phyloP scores from a whole-genome alignment of 495 filamentous ascomycete species.

The Penicillium atrosanguineum region DNA sequence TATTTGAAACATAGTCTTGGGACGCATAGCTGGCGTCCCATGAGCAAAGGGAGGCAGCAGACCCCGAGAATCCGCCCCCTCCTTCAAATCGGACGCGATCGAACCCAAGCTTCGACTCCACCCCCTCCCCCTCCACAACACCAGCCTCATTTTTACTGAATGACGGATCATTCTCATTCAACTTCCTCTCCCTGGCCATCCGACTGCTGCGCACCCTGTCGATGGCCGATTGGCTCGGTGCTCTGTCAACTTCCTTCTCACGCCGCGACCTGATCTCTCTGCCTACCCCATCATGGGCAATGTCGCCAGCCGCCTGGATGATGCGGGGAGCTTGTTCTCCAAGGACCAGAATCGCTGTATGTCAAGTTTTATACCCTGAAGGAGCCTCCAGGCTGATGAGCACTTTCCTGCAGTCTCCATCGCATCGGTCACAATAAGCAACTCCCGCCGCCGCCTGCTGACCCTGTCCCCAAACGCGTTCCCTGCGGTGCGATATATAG shows the following conservation, averaged over 20 bases:
- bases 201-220: slow-evolving; percentile 31
- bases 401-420: slow-evolving; percentile 66
- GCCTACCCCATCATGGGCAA: slow-evolving; percentile 70
- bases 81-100: slow-evolving; percentile 25
- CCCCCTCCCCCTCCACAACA: slow-evolving; percentile 27
- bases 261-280: slow-evolving; percentile 29
- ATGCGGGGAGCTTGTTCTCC: slow-evolving; percentile 77
- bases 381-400: slow-evolving; percentile 10
- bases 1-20: background rate
- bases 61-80: slow-evolving; percentile 11
- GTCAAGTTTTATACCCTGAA: slow-evolving; percentile 13
- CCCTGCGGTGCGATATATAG: slow-evolving; percentile 76
- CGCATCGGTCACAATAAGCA: slow-evolving; percentile 74
- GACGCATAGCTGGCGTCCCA: background rate
- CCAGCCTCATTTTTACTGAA: slow-evolving; percentile 4
- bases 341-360: slow-evolving; percentile 87
- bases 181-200: slow-evolving; percentile 19
- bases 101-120: slow-evolving; percentile 34
- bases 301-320: slow-evolving; percentile 87
- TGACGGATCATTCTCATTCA: slow-evolving; percentile 10
- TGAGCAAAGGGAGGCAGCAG: background rate
- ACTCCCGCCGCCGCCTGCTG: slow-evolving; percentile 70
- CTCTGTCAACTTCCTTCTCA: slow-evolving; percentile 30
- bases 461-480: slow-evolving; percentile 85
- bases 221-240: slow-evolving; percentile 38